Conservation (phyloP, 75 land plant species). For the Selaginella moellendorffii region DNA sequence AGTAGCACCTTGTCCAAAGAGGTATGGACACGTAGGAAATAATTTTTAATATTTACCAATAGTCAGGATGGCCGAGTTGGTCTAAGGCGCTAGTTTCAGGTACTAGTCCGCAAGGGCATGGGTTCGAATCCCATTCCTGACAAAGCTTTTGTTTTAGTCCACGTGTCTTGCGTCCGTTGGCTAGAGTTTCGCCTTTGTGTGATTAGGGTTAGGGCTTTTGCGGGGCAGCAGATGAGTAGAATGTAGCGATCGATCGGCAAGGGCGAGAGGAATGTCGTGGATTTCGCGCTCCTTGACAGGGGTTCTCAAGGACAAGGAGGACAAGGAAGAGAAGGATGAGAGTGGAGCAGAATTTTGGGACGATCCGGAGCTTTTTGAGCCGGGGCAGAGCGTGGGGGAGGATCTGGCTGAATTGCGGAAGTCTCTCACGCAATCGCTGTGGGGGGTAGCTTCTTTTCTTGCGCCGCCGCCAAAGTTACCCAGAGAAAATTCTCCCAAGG, state of each 20-base stretch:
- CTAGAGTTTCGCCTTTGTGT: neutral
- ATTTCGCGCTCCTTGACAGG: neutral
- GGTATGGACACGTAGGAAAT: neutral
- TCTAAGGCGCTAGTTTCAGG: slow-evolving; percentile 11
- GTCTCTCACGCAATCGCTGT: slow-evolving; percentile 50
- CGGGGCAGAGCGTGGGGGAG: slow-evolving; percentile 50
- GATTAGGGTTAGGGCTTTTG: neutral
- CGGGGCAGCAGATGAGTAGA: neutral
- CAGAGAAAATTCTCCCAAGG: too few relatives aligned
- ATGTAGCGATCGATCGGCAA: neutral
- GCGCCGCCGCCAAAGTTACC: slow-evolving; percentile 52
- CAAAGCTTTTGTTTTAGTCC: neutral
- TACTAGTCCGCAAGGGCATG: slow-evolving; percentile 9
- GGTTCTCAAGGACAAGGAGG: neutral
- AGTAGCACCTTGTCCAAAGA: neutral
- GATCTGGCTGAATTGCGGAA: slow-evolving; percentile 63
- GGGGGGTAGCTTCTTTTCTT: slow-evolving; percentile 82
- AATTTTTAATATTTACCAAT: neutral
- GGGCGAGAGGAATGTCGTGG: neutral
- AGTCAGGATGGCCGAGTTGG: slow-evolving; percentile 11
- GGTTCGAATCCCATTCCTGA: slow-evolving; percentile 11
- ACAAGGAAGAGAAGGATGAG: neutral
- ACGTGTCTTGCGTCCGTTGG: neutral
- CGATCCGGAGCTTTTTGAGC: neutral
- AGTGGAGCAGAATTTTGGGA: neutral